Evolutionary conservation across 306 rosid species (phyloP), one percentile per base, ranked within the genome.

Genomic region (Cyamopsis tetragonoloba): DNA sequence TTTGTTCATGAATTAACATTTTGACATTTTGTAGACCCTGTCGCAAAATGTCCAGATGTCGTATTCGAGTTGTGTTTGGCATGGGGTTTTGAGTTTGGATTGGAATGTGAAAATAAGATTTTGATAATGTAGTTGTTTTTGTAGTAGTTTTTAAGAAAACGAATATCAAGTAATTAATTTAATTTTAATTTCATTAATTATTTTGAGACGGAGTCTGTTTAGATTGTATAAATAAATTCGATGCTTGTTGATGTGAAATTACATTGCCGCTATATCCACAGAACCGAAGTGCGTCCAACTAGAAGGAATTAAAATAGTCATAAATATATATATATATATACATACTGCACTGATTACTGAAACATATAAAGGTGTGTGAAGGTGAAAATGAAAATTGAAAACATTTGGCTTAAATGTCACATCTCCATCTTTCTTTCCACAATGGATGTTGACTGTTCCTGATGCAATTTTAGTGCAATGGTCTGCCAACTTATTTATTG

Each of bases 1-100:
- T 81, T 81, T 81, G 79, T 76, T 76, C 30, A 11, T 30, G 55
- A 41, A 17, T 42, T 20, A 50, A 5, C 15, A 17, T 19, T 7
- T 14, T 3, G 18, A 34, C 18, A 10, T 32, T 56, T 2, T 5
- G 43, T 41, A 30, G 7, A 19, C 13, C 28, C 15, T 7, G 35
- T 44, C 32, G 20, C 42, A 0, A 27, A 46, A n/a, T 54, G 4
- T 28, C 7, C 68, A 59, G 46, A 5, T 37, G 13, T 7, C 6
- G 59, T 15, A 26, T 8, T 44, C 6, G 27, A 32, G 35, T 43
- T 44, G 51, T 23, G 62, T 65, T 64, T 26, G 20, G 18, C 19
- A 30, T 5, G 22, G 31, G 35, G 47, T 10, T 17, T 7, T 20
- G 12, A 50, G 50, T 39, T 31, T 54, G 30, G 22, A 34, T 44